phyloP scores from a whole-genome alignment of 2,329 filamentous ascomycete species.

The Microascus cirrosus region DNA sequence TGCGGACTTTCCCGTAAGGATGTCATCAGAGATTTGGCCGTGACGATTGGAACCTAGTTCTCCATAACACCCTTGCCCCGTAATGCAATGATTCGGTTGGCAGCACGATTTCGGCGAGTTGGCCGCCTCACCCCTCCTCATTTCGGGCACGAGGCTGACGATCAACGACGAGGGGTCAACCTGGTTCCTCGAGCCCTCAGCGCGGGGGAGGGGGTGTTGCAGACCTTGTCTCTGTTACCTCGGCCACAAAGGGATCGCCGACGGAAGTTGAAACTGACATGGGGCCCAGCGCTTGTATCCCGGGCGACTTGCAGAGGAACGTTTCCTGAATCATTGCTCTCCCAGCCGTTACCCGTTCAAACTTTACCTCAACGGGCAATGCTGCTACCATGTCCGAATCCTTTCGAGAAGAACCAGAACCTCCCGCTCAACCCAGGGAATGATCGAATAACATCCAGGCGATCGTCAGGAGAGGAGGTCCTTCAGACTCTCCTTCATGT shows the following conservation, averaged over 20 bases:
- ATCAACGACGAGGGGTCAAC: neutral
- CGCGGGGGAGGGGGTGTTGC: neutral
- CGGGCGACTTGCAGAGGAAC: neutral
- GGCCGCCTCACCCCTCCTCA: neutral
- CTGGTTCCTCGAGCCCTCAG: neutral
- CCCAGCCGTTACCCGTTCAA: neutral
- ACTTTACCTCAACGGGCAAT: neutral
- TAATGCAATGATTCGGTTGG: neutral
- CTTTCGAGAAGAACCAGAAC: too few relatives aligned
- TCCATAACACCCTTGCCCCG: neutral
- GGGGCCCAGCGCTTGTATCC: neutral
- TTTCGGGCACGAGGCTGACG: neutral
- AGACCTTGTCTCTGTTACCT: neutral
- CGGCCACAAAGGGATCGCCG: neutral
- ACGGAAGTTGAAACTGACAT: neutral
- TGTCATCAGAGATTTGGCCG: neutral
- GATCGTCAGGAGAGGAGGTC: too few relatives aligned
- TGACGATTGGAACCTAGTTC: neutral
- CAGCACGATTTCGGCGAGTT: neutral
- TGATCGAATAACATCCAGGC: too few relatives aligned
- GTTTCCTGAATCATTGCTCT: neutral
- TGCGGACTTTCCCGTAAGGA: neutral
- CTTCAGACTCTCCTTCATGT: too few relatives aligned
- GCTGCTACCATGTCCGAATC: neutral
- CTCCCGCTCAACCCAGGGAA: too few relatives aligned